A percentile compares a stretch with the other conserved stretches of the same genome.
Conservation (phyloP, 2,329 filamentous ascomycete species). For the Fusarium sp. region DNA sequence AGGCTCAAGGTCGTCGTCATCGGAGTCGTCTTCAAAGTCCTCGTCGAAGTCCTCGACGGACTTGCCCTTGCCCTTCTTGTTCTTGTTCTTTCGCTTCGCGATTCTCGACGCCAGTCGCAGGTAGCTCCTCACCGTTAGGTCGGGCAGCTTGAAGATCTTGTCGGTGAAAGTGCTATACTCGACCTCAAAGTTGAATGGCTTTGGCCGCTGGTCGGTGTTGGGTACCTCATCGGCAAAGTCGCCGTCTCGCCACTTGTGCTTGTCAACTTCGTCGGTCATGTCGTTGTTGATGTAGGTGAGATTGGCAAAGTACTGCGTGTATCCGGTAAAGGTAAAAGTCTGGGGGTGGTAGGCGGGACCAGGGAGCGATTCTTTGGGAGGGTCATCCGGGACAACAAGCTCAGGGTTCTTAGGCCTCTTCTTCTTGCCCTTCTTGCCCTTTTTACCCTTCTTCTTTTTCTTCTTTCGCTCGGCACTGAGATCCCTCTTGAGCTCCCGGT, state of each 20-base stretch:
- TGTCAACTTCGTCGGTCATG: slow-evolving; percentile 56
- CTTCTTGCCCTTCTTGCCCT: slow-evolving; percentile 62
- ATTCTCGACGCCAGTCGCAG: slow-evolving; percentile 86
- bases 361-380: slow-evolving; percentile 80
- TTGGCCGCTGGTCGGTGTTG: slow-evolving; percentile 68
- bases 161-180: slow-evolving; percentile 91
- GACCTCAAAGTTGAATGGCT: slow-evolving; percentile 80
- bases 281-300: slow-evolving; percentile 91
- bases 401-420: slow-evolving; percentile 72
- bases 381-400: slow-evolving; percentile 78
- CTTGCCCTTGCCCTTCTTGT: slow-evolving; percentile 44
- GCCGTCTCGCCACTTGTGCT: slow-evolving; percentile 74
- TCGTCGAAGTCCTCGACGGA: slow-evolving; percentile 36
- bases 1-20: slow-evolving; percentile 40
- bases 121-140: slow-evolving; percentile 88
- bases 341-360: slow-evolving; percentile 94
- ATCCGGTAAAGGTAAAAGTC: slow-evolving; percentile 82
- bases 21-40: slow-evolving; percentile 48
- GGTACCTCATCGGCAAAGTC: slow-evolving; percentile 73
- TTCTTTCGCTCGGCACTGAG: slow-evolving; percentile 51
- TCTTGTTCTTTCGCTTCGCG: slow-evolving; percentile 59
- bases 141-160: slow-evolving; percentile 79
- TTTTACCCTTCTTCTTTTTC: slow-evolving; percentile 50
- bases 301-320: slow-evolving; percentile 94
- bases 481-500: slow-evolving; percentile 51